phyloP scores from a whole-genome alignment of 306 rosid species.

The Medicago lupulina region DNA sequence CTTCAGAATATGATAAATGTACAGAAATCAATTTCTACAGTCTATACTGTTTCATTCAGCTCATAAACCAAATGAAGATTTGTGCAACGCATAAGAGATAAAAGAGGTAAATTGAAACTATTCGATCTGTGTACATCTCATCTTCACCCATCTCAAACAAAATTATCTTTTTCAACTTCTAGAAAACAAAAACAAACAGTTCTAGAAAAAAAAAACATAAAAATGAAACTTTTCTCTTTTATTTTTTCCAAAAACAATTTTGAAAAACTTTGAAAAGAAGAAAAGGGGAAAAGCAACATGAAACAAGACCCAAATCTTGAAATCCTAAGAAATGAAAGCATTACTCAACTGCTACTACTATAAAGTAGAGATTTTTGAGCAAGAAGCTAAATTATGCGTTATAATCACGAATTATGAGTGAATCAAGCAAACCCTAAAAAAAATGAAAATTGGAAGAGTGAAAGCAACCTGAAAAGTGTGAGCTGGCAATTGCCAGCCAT shows the following conservation, averaged over 20 bases:
- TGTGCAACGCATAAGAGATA: not conserved
- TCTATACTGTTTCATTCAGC: constrained; percentile 25
- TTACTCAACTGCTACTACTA: not conserved
- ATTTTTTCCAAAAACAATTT: not conserved
- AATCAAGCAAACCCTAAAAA: constrained; percentile 54
- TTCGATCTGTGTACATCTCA: not conserved
- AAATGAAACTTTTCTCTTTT: too few relatives aligned
- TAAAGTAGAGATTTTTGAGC: not conserved
- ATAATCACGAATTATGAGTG: constrained; percentile 30
- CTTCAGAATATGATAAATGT: not conserved
- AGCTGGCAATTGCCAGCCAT: constrained; percentile 99
- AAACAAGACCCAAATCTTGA: not conserved
- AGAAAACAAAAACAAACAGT: not conserved
- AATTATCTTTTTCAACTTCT: not conserved
- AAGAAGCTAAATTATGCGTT: constrained; percentile 5
- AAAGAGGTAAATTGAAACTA: not conserved
- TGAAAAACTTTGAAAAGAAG: not conserved
- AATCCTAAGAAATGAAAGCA: not conserved
- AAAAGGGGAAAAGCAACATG: too few relatives aligned
- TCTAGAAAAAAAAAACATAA: not conserved
- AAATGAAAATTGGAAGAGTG: not conserved
- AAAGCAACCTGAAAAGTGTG: constrained; percentile 88
- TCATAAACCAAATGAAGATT: constrained; percentile 18
- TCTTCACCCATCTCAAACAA: not conserved
- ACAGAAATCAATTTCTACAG: not conserved